Percentiles rank a stretch among this genome's conserved stretches.
Evolutionary conservation across 2,329 filamentous ascomycete genomes (phyloP).

Genomic region (Alternaria triticimaculans): DNA sequence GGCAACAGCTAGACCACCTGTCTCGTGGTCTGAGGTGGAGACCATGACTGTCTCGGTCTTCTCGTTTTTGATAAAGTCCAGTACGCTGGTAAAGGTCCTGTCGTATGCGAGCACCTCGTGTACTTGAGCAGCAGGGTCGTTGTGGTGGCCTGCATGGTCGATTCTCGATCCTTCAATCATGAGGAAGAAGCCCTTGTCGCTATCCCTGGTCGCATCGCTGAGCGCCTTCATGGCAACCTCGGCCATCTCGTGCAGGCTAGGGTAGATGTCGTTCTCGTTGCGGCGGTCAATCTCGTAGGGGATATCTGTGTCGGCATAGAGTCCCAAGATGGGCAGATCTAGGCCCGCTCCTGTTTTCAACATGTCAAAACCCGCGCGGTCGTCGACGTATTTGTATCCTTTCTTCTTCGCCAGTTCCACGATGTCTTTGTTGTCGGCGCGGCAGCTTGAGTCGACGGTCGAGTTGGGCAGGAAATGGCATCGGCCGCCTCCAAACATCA

Average conservation of each 20-base stretch:
- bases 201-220: conserved; percentile 79
- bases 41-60: conserved; percentile 80
- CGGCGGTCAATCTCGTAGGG: conserved; percentile 93
- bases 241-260: conserved; percentile 91
- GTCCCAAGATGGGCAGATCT: conserved; percentile 81
- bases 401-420: conserved; percentile 74
- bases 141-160: conserved; percentile 82
- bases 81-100: conserved; percentile 78
- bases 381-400: conserved; percentile 80
- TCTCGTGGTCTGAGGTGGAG: conserved; percentile 94
- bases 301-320: conserved; percentile 83
- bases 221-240: conserved; percentile 80
- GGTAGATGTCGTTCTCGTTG: conserved; percentile 79
- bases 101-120: conserved; percentile 97
- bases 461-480: conserved; percentile 92
- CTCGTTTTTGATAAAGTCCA: conserved; percentile 82
- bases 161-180: conserved; percentile 98
- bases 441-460: conserved; percentile 76
- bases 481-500: conserved; percentile 90
- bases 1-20: conserved; percentile 83
- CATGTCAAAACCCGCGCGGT: conserved; percentile 76
- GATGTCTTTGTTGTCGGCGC: conserved; percentile 78
- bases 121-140: conserved; percentile 63
- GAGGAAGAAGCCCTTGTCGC: conserved; percentile 93
- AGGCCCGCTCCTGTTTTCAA: conserved; percentile 71